A percentile compares a stretch with the other conserved stretches of the same genome.
Conservation (phyloP, 192 early-diverging fungal genomes). For the Backusella mclennaniae region DNA sequence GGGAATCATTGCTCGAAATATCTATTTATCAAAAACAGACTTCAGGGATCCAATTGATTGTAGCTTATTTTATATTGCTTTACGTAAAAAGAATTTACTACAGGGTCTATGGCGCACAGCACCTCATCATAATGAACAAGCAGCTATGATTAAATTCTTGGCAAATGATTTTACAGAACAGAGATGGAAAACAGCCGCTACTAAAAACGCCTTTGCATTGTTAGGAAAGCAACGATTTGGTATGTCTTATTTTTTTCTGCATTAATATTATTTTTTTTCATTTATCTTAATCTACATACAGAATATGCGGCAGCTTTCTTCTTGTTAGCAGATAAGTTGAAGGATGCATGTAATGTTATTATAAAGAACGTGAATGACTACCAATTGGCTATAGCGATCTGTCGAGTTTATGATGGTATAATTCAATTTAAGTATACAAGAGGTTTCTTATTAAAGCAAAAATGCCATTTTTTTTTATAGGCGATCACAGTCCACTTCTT, state of each 20-base stretch:
- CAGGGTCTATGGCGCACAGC: constrained; percentile 90
- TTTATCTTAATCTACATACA: constrained; percentile 28
- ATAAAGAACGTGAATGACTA: constrained; percentile 88
- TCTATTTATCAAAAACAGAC: constrained; percentile 71
- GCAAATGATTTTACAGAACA: constrained; percentile 88
- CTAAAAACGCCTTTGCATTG: constrained; percentile 98
- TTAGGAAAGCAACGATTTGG: constrained; percentile 92
- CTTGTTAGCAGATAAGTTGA: constrained; percentile 80
- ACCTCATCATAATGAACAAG: constrained; percentile 78
- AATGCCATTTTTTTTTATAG: constrained; percentile 22
- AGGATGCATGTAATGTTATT: constrained; percentile 92
- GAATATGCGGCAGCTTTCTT: constrained; percentile 97
- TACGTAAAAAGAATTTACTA: constrained; percentile 88
- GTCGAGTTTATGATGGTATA: constrained; percentile 87
- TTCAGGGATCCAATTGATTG: constrained; percentile 80
- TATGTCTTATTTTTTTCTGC: constrained; percentile 28
- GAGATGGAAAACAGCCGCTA: constrained; percentile 90
- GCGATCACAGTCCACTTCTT: constrained; percentile 56
- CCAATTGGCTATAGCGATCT: constrained; percentile 90
- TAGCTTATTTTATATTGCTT: constrained; percentile 85
- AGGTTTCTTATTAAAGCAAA: background rate
- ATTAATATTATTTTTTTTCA: background rate
- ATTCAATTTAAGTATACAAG: background rate
- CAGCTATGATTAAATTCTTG: constrained; percentile 87
- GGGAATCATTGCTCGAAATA: constrained; percentile 87